A percentile compares a stretch with the other conserved stretches of the same genome.
phyloP scores from a whole-genome alignment of 176 grass and related monocot species.

The Phoenix roebelenii region DNA sequence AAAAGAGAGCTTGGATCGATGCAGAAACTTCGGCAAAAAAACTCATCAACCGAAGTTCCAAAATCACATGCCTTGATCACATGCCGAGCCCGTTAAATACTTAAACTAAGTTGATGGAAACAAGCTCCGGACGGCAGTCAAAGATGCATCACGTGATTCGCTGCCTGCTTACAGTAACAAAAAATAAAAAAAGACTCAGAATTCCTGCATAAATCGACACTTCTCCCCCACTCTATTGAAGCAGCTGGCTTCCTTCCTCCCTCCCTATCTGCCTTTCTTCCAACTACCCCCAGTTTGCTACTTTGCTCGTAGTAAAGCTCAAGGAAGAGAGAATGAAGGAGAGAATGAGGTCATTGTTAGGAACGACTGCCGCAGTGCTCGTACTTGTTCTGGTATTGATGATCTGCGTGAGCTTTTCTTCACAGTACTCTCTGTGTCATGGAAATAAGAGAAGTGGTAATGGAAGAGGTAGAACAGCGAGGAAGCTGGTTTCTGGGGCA shows the following conservation, averaged over 20 bases:
- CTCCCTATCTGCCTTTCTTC: no score
- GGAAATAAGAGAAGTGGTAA: no score
- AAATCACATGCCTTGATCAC: slow-evolving; percentile 4
- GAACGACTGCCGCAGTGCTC: background rate
- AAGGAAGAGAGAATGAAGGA: slow-evolving; percentile 1
- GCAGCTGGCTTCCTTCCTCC: no score
- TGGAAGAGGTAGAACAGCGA: background rate
- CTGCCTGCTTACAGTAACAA: background rate
- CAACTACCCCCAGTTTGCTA: no score
- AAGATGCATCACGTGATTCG: slow-evolving; percentile 18
- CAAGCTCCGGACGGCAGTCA: slow-evolving; percentile 4
- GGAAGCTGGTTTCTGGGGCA: background rate
- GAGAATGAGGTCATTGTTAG: background rate
- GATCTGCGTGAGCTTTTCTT: background rate
- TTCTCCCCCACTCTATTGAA: no score
- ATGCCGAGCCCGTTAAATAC: background rate
- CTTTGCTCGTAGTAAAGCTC: background rate
- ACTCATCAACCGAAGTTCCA: background rate
- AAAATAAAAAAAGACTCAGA: background rate
- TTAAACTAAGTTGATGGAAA: background rate
- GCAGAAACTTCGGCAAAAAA: slow-evolving; percentile 7
- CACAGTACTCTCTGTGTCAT: no score
- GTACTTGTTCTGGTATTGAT: background rate
- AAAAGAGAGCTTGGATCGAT: background rate
- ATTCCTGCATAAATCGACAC: no score